Evolutionary conservation across 148 eudicot genomes (phyloP).

Genomic region (Rhododendron henanense): DNA sequence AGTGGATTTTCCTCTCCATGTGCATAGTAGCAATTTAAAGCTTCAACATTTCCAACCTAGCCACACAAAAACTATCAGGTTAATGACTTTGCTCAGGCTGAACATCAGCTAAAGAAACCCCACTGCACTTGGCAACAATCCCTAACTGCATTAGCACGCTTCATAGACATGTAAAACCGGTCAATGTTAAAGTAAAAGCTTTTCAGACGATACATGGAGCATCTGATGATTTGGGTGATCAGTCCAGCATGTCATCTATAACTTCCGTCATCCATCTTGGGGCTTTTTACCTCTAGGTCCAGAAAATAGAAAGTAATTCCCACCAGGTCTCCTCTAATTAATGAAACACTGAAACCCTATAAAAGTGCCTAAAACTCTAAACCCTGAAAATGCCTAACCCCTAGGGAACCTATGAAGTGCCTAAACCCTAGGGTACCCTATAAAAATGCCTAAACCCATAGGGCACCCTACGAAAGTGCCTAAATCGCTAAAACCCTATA

Average conservation of each 20-base stretch:
- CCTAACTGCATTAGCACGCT: not conserved
- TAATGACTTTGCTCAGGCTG: not conserved
- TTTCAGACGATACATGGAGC: not conserved
- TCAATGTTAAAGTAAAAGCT: not conserved
- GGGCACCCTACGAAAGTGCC: too few species aligned
- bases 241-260: not conserved
- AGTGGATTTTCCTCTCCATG: slow-evolving; percentile 71
- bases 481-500: too few species aligned
- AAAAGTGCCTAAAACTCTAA: too few species aligned
- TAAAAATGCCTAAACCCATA: too few species aligned
- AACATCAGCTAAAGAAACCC: slow-evolving; percentile 8
- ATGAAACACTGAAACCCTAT: too few species aligned
- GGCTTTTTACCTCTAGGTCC: too few species aligned
- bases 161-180: not conserved
- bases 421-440: too few species aligned
- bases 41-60: slow-evolving; percentile 89
- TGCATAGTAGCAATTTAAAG: slow-evolving; percentile 91
- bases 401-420: too few species aligned
- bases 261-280: not conserved
- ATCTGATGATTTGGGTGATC: not conserved
- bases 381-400: too few species aligned
- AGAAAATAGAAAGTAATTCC: too few species aligned
- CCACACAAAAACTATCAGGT: slow-evolving; percentile 16
- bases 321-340: too few species aligned
- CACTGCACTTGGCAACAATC: not conserved